phyloP scores from a whole-genome alignment of 2,329 filamentous ascomycete species.

The Penicillium janthinellum region DNA sequence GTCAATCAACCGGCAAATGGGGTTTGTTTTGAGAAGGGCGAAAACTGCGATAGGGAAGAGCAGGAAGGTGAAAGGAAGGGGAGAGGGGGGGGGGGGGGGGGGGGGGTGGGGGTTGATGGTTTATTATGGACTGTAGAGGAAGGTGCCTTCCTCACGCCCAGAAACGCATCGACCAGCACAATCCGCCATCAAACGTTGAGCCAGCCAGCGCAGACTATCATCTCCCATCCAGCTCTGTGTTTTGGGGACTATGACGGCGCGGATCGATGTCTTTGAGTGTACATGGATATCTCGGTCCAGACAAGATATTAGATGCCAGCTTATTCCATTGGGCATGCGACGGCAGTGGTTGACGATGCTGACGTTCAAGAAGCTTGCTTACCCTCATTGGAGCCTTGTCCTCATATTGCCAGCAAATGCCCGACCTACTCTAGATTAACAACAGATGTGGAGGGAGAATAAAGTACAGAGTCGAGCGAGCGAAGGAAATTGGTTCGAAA shows the following conservation, averaged over 20 bases:
- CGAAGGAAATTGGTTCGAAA: too few species aligned
- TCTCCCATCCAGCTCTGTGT: neutral
- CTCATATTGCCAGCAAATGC: too few species aligned
- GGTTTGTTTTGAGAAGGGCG: neutral
- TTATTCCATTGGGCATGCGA: neutral
- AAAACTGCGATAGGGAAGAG: neutral
- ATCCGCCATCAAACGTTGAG: neutral
- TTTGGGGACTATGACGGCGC: neutral
- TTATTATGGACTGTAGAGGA: neutral
- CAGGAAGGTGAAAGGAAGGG: neutral
- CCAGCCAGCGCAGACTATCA: neutral
- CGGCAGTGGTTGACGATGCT: neutral
- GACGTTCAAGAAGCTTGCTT: neutral
- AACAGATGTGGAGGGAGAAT: too few species aligned
- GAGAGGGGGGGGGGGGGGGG: too few species aligned
- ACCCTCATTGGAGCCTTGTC: too few species aligned
- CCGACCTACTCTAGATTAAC: too few species aligned
- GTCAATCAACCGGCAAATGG: neutral
- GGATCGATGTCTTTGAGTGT: neutral
- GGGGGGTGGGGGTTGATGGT: too few species aligned
- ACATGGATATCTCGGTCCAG: too few species aligned
- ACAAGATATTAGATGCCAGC: neutral
- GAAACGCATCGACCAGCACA: neutral
- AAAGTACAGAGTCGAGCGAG: too few species aligned
- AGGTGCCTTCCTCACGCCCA: neutral